phyloP scores from a whole-genome alignment of 306 rosid genomes.

The Dryas alaskensis region DNA sequence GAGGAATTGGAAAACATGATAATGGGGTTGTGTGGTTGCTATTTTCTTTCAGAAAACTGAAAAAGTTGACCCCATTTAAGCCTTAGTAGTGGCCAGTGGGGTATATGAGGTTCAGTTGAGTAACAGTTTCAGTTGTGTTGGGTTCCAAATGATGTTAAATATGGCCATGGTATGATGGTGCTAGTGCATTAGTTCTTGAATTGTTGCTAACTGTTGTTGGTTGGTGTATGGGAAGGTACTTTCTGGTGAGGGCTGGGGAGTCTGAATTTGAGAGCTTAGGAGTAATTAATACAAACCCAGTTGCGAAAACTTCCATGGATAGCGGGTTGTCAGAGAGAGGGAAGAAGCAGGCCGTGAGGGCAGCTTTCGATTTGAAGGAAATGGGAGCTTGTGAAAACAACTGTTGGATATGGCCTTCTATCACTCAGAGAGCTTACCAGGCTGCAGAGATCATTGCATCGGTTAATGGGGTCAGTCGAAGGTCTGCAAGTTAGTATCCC shows the following conservation, averaged over 20 bases:
- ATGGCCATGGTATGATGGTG: too few relatives aligned
- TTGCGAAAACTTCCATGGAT: constrained; percentile 82
- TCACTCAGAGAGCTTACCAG: constrained; percentile 94
- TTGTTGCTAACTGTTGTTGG: constrained; percentile 7
- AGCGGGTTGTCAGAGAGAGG: constrained; percentile 78
- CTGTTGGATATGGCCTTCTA: constrained; percentile 98
- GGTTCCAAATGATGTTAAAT: neutral
- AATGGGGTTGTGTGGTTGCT: neutral
- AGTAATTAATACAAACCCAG: constrained; percentile 80
- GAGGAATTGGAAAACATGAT: neutral
- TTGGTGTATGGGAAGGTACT: constrained; percentile 54
- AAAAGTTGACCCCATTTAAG: neutral
- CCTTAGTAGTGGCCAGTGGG: neutral
- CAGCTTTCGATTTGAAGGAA: constrained; percentile 75
- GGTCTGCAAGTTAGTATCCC: constrained; percentile 34
- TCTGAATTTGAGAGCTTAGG: constrained; percentile 85
- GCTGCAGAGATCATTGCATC: constrained; percentile 91
- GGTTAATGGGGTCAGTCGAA: constrained; percentile 67
- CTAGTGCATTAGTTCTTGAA: neutral
- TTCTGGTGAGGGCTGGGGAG: constrained; percentile 88
- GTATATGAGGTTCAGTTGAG: neutral
- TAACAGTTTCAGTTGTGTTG: neutral
- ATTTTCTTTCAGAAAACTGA: neutral
- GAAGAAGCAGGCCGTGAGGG: constrained; percentile 59
- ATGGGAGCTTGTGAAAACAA: constrained; percentile 78